Conservation (phyloP, 805 yeast species). For the Clavispora fructus region DNA sequence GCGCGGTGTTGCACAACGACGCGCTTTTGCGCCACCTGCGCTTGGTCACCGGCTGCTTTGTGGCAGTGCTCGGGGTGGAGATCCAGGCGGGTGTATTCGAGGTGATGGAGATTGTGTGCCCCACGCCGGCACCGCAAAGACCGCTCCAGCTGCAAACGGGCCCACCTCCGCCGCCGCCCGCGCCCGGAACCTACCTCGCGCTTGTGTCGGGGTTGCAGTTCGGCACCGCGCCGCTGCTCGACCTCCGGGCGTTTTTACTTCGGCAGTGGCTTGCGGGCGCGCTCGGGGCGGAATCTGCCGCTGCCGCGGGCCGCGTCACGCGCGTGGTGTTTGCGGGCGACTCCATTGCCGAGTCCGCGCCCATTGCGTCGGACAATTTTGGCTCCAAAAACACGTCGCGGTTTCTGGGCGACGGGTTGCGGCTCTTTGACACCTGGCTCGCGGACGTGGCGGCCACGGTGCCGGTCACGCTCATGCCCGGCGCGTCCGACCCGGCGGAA, state of each 20-base stretch:
- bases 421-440: slow-evolving; percentile 56
- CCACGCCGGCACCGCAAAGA: slow-evolving; percentile 57
- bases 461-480: slow-evolving; percentile 80
- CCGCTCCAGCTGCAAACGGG: slow-evolving; percentile 8
- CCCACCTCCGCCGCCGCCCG: background rate
- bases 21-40: slow-evolving; percentile 46
- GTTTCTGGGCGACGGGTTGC: slow-evolving; percentile 44
- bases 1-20: slow-evolving; percentile 68
- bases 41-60: slow-evolving; percentile 84
- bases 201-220: slow-evolving; percentile 73
- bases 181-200: slow-evolving; percentile 40
- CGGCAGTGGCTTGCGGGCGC: slow-evolving; percentile 72
- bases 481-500: slow-evolving; percentile 81
- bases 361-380: slow-evolving; percentile 33
- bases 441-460: slow-evolving; percentile 51
- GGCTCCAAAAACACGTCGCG: slow-evolving; percentile 52
- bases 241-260: slow-evolving; percentile 50
- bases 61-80: slow-evolving; percentile 85
- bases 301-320: slow-evolving; percentile 29
- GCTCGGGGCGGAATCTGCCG: slow-evolving; percentile 36
- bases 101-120: slow-evolving; percentile 73
- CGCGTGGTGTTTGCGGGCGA: slow-evolving; percentile 71
- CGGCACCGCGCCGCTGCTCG: slow-evolving; percentile 38
- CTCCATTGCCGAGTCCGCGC: slow-evolving; percentile 40
- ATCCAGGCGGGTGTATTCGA: slow-evolving; percentile 77